phyloP scores from a whole-genome alignment of 2,329 filamentous ascomycete genomes.

The Claviceps capensis region DNA sequence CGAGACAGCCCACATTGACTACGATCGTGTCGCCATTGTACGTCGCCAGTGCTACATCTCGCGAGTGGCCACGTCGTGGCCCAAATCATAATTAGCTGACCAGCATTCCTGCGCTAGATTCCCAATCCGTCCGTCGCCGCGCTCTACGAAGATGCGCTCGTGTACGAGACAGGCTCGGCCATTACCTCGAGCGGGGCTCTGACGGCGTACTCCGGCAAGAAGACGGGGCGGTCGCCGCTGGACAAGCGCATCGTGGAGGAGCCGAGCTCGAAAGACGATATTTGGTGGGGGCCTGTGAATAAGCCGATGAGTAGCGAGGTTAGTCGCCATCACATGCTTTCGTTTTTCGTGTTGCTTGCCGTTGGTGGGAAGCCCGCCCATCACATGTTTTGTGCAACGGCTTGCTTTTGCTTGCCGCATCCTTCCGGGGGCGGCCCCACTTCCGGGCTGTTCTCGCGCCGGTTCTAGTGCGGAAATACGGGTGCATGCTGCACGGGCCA shows the following conservation, averaged over 20 bases:
- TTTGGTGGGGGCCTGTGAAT: slow-evolving; percentile 99
- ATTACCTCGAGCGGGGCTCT: slow-evolving; percentile 92
- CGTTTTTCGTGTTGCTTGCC: too few species aligned
- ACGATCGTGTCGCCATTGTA: slow-evolving; percentile 95
- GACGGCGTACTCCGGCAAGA: slow-evolving; percentile 94
- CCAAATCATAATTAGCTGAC: too few species aligned
- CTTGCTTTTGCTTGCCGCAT: background rate
- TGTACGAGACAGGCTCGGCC: slow-evolving; percentile 91
- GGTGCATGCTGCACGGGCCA: too few species aligned
- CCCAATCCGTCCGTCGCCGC: slow-evolving; percentile 92
- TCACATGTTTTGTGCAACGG: background rate
- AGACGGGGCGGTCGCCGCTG: slow-evolving; percentile 90
- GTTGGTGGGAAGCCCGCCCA: too few species aligned
- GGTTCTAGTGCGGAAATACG: too few species aligned
- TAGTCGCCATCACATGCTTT: slow-evolving; percentile 21
- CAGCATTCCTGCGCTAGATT: slow-evolving; percentile 27
- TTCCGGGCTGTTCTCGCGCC: too few species aligned
- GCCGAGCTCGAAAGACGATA: slow-evolving; percentile 70
- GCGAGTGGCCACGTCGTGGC: too few species aligned
- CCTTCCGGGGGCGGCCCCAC: too few species aligned
- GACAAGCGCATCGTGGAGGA: slow-evolving; percentile 98
- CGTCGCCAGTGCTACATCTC: slow-evolving; percentile 18
- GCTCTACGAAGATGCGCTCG: slow-evolving; percentile 94
- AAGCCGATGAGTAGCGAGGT: slow-evolving; percentile 97
- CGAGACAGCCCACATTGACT: slow-evolving; percentile 97